phyloP scores from a whole-genome alignment of 306 rosid genomes.

The Castanospermum australe region DNA sequence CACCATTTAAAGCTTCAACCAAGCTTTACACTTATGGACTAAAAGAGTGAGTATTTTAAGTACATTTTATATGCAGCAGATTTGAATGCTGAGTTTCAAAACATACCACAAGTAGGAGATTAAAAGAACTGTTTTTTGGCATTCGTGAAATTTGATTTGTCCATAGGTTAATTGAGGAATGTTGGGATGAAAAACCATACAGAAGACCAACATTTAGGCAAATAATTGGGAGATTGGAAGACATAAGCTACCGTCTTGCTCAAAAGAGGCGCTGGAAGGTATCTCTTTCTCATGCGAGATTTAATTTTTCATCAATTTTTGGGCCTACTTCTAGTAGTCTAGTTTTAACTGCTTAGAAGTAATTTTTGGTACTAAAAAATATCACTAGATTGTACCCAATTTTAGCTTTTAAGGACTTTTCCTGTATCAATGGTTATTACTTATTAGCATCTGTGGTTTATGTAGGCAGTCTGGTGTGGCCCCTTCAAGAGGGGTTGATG shows the following conservation, averaged over 20 bases:
- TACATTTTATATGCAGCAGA: constrained; percentile 8
- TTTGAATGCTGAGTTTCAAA: constrained; percentile 22
- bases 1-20: constrained; percentile 41
- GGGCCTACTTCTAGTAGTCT: not conserved
- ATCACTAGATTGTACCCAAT: not conserved
- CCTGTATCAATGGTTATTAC: not conserved
- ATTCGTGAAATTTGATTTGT: constrained; percentile 3
- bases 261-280: constrained; percentile 46
- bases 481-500: not conserved
- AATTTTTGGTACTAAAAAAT: not conserved
- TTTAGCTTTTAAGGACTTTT: not conserved
- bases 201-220: constrained; percentile 51
- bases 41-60: constrained; percentile 40
- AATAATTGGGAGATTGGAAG: constrained; percentile 46
- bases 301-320: not conserved
- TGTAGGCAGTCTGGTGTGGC: not conserved
- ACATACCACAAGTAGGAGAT: not conserved
- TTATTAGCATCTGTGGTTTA: not conserved
- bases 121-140: not conserved
- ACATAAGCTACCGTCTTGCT: constrained; percentile 24
- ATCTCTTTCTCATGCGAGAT: not conserved
- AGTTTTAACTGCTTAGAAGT: constrained; percentile 1
- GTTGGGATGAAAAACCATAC: constrained; percentile 45
- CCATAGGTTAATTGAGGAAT: constrained; percentile 48
- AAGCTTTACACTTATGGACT: constrained; percentile 50